Evolutionary conservation across 1,139 yeast genomes (phyloP).

Genomic region (Candida gigantensis): DNA sequence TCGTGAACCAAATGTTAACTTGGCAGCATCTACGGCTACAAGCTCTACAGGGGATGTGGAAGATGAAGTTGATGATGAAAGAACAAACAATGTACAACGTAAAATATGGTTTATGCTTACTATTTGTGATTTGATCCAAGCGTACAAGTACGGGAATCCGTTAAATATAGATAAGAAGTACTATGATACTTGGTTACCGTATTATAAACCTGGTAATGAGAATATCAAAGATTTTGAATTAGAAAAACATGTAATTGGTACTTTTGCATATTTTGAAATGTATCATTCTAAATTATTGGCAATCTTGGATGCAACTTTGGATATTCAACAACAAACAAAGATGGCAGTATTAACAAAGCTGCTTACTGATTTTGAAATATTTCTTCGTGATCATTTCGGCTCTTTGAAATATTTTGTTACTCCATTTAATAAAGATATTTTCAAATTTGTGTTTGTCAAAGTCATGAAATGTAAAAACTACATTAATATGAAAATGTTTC

Average conservation of each 20-base stretch:
- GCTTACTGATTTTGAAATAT: slow-evolving; percentile 31
- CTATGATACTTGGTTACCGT: slow-evolving; percentile 33
- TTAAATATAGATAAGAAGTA: slow-evolving; percentile 20
- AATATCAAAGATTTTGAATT: slow-evolving; percentile 29
- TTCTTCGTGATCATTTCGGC: slow-evolving; percentile 25
- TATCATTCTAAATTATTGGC: slow-evolving; percentile 22
- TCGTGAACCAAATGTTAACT: slow-evolving; percentile 32
- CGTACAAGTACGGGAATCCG: slow-evolving; percentile 35
- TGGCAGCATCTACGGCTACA: no score
- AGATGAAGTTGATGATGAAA: slow-evolving; percentile 21
- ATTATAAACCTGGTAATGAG: slow-evolving; percentile 27
- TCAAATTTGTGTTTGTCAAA: slow-evolving; percentile 31
- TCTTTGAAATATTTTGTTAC: slow-evolving; percentile 22
- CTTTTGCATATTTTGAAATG: slow-evolving; percentile 27
- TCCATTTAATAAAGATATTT: slow-evolving; percentile 27
- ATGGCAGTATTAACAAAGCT: slow-evolving; percentile 23
- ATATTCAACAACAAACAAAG: slow-evolving; percentile 21
- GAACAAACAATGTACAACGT: slow-evolving; percentile 42
- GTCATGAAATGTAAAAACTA: slow-evolving; percentile 33
- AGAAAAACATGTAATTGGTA: slow-evolving; percentile 29
- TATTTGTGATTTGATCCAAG: slow-evolving; percentile 28
- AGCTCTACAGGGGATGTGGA: slow-evolving; percentile 11
- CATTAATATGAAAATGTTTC: slow-evolving; percentile 32
- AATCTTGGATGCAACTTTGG: slow-evolving; percentile 27
- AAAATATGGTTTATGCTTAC: slow-evolving; percentile 55